phyloP scores from a whole-genome alignment of 768 basidiomycete genomes.

The Russula compacta region DNA sequence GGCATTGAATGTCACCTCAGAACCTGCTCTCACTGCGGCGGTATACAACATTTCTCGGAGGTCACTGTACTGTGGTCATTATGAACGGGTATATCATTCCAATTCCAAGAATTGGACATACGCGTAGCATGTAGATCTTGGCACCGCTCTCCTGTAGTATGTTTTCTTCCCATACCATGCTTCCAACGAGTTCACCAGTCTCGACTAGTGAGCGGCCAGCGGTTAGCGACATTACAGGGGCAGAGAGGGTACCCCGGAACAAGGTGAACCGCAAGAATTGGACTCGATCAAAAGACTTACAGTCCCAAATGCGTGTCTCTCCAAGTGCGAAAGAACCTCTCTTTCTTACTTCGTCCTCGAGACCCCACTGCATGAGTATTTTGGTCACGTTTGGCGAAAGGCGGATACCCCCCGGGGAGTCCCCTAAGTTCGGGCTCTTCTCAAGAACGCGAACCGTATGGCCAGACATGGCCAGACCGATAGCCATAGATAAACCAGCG shows the following conservation, averaged over 20 bases:
- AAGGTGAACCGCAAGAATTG: neutral
- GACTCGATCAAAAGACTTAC: neutral
- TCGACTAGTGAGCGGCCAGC: neutral
- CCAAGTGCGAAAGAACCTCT: neutral
- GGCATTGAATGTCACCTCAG: slow-evolving; percentile 11
- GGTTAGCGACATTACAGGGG: neutral
- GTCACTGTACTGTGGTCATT: slow-evolving; percentile 11
- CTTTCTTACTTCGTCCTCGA: slow-evolving; percentile 12
- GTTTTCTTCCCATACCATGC: slow-evolving; percentile 8
- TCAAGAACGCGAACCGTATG: slow-evolving; percentile 19
- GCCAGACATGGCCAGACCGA: slow-evolving; percentile 17
- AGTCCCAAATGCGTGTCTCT: slow-evolving; percentile 10
- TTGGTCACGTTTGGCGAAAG: slow-evolving; percentile 18
- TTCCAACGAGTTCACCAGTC: slow-evolving; percentile 3
- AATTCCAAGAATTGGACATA: neutral
- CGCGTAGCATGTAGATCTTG: slow-evolving; percentile 10
- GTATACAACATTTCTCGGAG: slow-evolving; percentile 14
- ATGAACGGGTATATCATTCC: neutral
- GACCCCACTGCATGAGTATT: slow-evolving; percentile 17
- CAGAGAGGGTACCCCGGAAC: neutral
- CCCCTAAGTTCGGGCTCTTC: neutral
- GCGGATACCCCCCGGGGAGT: neutral
- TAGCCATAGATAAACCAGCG: slow-evolving; percentile 14
- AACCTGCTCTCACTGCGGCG: slow-evolving; percentile 10
- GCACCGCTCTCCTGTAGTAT: slow-evolving; percentile 6